These are phyloP conservation scores for Colletotrichum endophyticum DNA, from an alignment of 2,329 filamentous ascomycete species.

Conservation along the genomic window DNA sequence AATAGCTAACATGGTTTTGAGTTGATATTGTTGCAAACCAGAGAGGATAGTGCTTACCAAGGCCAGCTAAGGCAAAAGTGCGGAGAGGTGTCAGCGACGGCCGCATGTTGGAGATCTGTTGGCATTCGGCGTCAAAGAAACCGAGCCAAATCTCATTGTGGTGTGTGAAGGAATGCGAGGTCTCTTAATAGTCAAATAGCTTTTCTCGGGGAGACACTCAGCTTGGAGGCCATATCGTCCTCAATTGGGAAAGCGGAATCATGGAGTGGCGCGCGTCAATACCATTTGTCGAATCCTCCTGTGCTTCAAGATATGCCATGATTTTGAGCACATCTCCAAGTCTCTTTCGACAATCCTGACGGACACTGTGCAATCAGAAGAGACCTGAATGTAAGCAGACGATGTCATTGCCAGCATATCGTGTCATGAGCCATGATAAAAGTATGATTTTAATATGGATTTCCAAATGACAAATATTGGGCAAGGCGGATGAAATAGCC, in stretches of 20 bases:
- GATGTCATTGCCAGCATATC: not conserved
- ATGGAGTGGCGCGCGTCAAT: not conserved
- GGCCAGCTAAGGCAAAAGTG: conserved; percentile 9
- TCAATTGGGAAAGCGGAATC: not conserved
- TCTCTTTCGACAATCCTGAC: not conserved
- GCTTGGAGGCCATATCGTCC: not conserved
- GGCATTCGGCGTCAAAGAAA: not conserved
- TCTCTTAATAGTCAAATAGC: not conserved
- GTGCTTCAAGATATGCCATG: not conserved
- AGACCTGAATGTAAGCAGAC: not conserved
- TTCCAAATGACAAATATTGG: not conserved
- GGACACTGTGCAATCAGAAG: not conserved
- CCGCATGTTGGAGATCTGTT: conserved; percentile 13
- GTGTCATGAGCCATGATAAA: not conserved
- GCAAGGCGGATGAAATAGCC: not conserved
- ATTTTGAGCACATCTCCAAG: not conserved
- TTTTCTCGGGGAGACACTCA: not conserved
- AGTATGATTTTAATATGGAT: not conserved
- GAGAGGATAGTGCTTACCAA: not conserved
- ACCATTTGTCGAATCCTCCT: not conserved
- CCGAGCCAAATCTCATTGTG: not conserved
- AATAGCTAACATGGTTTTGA: not conserved
- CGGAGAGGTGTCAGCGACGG: not conserved
- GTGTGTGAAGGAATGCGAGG: not conserved
- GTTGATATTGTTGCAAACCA: not conserved